Evolutionary conservation across 139 green algal genomes (phyloP).

Genomic region (Picochlorum sp.): DNA sequence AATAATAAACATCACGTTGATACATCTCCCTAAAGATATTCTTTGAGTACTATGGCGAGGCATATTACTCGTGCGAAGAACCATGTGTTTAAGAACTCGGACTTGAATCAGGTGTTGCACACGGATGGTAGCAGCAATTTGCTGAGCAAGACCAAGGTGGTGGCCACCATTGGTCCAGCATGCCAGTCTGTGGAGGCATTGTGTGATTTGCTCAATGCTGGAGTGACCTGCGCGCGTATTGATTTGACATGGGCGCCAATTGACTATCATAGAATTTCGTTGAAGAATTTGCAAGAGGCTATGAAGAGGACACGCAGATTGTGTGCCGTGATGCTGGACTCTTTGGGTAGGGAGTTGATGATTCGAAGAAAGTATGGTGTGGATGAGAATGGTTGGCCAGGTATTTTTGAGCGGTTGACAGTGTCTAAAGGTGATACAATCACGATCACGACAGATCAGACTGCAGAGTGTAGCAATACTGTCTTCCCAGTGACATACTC

Average conservation of each 20-base stretch:
- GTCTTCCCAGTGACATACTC: slow-evolving; percentile 73
- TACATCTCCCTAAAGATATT: too few species aligned
- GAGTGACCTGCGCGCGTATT: slow-evolving; percentile 49
- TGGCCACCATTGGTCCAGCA: slow-evolving; percentile 70
- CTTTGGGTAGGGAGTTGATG: slow-evolving; percentile 69
- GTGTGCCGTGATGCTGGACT: slow-evolving; percentile 79
- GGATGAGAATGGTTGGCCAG: slow-evolving; percentile 64
- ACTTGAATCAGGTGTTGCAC: slow-evolving; percentile 25
- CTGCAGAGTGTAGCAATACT: slow-evolving; percentile 30
- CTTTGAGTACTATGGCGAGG: slow-evolving; percentile 3
- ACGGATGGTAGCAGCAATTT: not conserved
- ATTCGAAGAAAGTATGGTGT: slow-evolving; percentile 49
- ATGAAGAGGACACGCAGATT: slow-evolving; percentile 57
- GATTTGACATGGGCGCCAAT: slow-evolving; percentile 76
- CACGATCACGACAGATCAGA: slow-evolving; percentile 35
- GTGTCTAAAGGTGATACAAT: slow-evolving; percentile 24
- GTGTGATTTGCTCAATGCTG: slow-evolving; percentile 53
- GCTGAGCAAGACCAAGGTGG: slow-evolving; percentile 38
- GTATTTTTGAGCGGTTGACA: slow-evolving; percentile 39
- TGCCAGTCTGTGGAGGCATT: slow-evolving; percentile 73
- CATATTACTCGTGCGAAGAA: slow-evolving; percentile 15
- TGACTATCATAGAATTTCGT: slow-evolving; percentile 63
- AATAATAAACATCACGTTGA: too few species aligned
- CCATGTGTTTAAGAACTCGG: slow-evolving; percentile 28
- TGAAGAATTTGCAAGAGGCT: slow-evolving; percentile 64